Base-by-base conservation (phyloP, 106 monocot genomes). In the Ottelia alismoides region DNA sequence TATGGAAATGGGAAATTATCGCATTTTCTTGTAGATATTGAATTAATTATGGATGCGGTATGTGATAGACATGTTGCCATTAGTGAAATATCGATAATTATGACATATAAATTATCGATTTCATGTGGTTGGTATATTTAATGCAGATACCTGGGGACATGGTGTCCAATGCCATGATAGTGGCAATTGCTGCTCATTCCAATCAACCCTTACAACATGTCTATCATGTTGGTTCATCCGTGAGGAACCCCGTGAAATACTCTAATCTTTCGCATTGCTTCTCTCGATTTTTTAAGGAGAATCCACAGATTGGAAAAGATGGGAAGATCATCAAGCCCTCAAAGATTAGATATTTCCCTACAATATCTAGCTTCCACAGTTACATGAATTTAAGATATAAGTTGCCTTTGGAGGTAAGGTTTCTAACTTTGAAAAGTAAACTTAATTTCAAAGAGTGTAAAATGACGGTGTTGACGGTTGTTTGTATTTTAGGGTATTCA, bases 111-210 rank as follows among this genome's bases (percentile, higher is more conserved):
- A n/a, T n/a, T n/a, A n/a, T n/a, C n/a, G n/a, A n/a, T n/a, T n/a
- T n/a, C n/a, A n/a, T n/a, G n/a, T n/a, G n/a, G n/a, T n/a, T n/a
- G n/a, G n/a, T n/a, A n/a, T n/a, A n/a, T n/a, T n/a, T n/a, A n/a
- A n/a, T n/a, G n/a, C 71, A 88, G 88, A 60, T 88, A 22, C 88
- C 88, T 1, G 83, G 76, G 19, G 88, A 88, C 55, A 76, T 83
- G 88, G 88, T 83, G 32, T 78, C 71, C 47, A 88, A 79, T 49
- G 76, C 83, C 17, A 88, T 88, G 88, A 79, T 88, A 16, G 65
- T 61, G 3, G 56, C 83, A 12, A 74, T 79, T 64, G 79, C 35
- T 35, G 63, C 59, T 27, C 75, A 83, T 43, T 53, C 68, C 19
- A 67, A 65, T 12, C 68, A 78, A 24, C 51, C 48, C 11, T 45